Percentiles rank a stretch among this genome's conserved stretches.
Conservation (phyloP, 768 basidiomycete species). For the Lentinula guzmanii region DNA sequence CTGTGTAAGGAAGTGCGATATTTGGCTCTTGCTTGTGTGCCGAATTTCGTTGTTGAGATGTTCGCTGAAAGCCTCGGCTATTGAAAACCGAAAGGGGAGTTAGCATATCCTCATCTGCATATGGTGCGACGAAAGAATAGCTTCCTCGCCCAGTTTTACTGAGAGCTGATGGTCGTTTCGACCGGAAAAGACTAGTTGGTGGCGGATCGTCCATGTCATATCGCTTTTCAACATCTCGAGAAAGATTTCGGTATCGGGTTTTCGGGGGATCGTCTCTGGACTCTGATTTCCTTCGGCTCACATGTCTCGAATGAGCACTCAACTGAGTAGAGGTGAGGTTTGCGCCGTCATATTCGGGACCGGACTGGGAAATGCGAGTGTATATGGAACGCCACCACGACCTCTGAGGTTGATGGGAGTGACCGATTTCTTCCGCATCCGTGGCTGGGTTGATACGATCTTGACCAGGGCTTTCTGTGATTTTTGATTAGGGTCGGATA, state of each 20-base stretch:
- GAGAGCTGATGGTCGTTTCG: neutral
- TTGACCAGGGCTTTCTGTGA: slow-evolving; percentile 16
- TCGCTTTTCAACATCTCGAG: slow-evolving; percentile 14
- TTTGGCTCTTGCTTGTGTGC: slow-evolving; percentile 2
- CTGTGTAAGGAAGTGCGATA: neutral
- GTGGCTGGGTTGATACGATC: slow-evolving; percentile 13
- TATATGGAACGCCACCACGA: slow-evolving; percentile 60
- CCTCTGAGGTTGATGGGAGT: slow-evolving; percentile 21
- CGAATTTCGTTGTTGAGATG: neutral
- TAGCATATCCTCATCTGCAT: slow-evolving; percentile 10
- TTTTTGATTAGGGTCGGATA: neutral
- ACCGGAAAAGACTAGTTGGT: slow-evolving; percentile 21
- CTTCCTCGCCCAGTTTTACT: neutral
- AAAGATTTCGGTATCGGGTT: slow-evolving; percentile 11
- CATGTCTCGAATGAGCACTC: slow-evolving; percentile 9
- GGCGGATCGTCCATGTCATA: slow-evolving; percentile 35
- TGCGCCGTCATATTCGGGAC: slow-evolving; percentile 20
- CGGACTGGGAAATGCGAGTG: slow-evolving; percentile 41
- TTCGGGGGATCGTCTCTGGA: slow-evolving; percentile 9
- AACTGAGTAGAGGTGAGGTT: slow-evolving; percentile 6
- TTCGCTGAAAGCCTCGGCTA: slow-evolving; percentile 8
- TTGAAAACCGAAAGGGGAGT: slow-evolving; percentile 14
- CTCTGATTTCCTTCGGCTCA: slow-evolving; percentile 5
- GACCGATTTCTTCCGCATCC: slow-evolving; percentile 13
- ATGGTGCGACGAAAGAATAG: neutral